phyloP scores from a whole-genome alignment of 139 green algal genomes.

The Tetraselmis chui region DNA sequence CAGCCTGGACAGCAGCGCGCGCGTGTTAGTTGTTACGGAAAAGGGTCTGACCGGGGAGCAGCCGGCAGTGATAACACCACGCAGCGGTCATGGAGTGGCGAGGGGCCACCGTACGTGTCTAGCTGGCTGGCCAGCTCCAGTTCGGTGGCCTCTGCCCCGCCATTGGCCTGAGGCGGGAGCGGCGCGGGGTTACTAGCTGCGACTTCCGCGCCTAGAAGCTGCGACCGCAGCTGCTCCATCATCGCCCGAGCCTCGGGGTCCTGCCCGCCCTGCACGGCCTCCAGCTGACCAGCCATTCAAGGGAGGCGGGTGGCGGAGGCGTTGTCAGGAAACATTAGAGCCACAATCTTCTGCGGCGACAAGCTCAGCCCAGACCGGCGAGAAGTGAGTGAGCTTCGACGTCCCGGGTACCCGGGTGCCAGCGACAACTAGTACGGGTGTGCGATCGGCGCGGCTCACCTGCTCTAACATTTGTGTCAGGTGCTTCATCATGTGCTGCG shows the following conservation, averaged over 20 bases:
- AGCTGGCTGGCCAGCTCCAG: not conserved
- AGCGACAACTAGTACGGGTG: too few relatives aligned
- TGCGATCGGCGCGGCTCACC: not conserved
- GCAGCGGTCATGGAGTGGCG: too few relatives aligned
- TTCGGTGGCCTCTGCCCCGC: not conserved
- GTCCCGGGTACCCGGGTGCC: too few relatives aligned
- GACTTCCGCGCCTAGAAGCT: not conserved
- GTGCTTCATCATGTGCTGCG: not conserved
- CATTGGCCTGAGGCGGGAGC: not conserved
- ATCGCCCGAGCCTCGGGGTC: not conserved
- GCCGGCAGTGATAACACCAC: too few relatives aligned
- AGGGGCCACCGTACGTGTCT: too few relatives aligned
- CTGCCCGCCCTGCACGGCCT: not conserved
- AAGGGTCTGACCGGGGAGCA: too few relatives aligned
- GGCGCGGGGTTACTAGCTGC: too few relatives aligned
- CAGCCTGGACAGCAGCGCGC: too few relatives aligned
- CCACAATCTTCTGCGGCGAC: not conserved
- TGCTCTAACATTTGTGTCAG: not conserved
- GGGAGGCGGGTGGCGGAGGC: not conserved
- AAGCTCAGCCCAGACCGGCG: too few relatives aligned
- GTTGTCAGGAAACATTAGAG: not conserved
- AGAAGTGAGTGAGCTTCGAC: too few relatives aligned
- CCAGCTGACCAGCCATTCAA: not conserved
- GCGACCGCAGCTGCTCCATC: not conserved
- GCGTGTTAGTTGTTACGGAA: too few relatives aligned